Conservation (phyloP, 306 rosid species). For the Clitoria ternatea region DNA sequence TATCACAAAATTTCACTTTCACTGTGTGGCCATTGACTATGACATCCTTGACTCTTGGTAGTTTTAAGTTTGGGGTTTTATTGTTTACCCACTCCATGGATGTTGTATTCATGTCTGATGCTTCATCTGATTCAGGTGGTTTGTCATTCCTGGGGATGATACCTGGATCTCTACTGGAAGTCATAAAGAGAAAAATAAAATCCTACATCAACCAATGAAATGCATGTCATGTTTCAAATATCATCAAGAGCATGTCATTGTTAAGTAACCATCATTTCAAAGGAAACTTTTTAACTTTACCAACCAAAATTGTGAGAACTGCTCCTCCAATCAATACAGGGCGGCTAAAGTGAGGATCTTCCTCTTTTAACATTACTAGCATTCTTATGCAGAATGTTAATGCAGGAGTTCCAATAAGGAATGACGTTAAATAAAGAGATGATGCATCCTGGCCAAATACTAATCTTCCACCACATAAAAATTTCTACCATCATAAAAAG, state of each 20-base stretch:
- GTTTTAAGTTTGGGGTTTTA: conserved; percentile 40
- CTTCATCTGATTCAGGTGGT: conserved; percentile 58
- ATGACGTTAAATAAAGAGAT: conserved; percentile 60
- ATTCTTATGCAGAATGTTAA: conserved; percentile 70
- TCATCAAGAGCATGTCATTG: conserved; percentile 5
- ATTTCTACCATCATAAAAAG: conserved; percentile 56
- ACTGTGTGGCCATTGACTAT: conserved; percentile 61
- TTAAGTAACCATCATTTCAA: not conserved
- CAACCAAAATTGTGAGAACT: conserved; percentile 77
- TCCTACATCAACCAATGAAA: conserved; percentile 47
- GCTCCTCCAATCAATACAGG: conserved; percentile 57
- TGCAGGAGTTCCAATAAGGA: conserved; percentile 86
- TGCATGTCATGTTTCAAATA: conserved; percentile 19
- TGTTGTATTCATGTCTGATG: conserved; percentile 22
- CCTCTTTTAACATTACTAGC: conserved; percentile 35
- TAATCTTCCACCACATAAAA: conserved; percentile 79
- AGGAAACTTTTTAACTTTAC: conserved; percentile 41
- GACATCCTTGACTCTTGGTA: conserved; percentile 73
- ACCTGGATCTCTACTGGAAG: conserved; percentile 93
- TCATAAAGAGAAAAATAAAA: conserved; percentile 76
- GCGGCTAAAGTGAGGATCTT: conserved; percentile 32
- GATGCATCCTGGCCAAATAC: conserved; percentile 77
- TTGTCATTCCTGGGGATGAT: conserved; percentile 70
- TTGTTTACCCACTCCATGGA: conserved; percentile 68
- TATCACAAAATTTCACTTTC: conserved; percentile 87